These are phyloP conservation scores for Cicer cuneatum DNA, from an alignment of 306 rosid species.

Conservation along the genomic window DNA sequence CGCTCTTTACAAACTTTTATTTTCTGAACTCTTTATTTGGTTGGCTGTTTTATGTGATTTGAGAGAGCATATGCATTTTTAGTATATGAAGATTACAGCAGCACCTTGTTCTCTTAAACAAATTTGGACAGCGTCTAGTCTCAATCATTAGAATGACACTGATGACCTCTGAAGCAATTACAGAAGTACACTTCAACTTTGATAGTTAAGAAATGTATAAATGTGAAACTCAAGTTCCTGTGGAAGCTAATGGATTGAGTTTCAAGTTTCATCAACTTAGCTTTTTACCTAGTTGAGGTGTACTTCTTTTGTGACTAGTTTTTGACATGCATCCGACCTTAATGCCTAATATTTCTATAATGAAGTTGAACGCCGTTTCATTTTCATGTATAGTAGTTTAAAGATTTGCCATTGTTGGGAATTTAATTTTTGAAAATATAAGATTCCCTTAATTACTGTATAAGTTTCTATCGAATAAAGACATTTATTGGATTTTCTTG, in stretches of 20 bases:
- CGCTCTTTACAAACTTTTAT: not conserved
- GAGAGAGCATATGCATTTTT: not conserved
- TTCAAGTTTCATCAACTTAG: conserved; percentile 35
- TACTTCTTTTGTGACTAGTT: conserved; percentile 19
- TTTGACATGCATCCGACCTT: conserved; percentile 23
- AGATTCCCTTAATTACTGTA: not conserved
- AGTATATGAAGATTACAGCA: conserved; percentile 17
- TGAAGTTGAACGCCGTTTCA: conserved; percentile 19
- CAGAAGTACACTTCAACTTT: conserved; percentile 4
- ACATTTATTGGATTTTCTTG: conserved; percentile 1
- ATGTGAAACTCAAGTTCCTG: conserved; percentile 28
- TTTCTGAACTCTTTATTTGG: conserved; percentile 33
- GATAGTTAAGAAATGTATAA: conserved; percentile 24
- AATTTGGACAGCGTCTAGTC: conserved; percentile 1
- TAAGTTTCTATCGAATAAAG: conserved; percentile 30
- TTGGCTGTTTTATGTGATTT: conserved; percentile 36
- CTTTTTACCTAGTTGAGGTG: conserved; percentile 30
- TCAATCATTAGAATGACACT: conserved; percentile 25
- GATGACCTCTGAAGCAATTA: not conserved
- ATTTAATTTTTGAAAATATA: conserved; percentile 5
- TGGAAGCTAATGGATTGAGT: conserved; percentile 21
- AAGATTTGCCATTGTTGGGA: not conserved
- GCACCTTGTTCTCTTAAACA: not conserved
- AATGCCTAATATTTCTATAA: conserved; percentile 25
- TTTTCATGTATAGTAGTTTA: conserved; percentile 30